Percentiles rank a stretch among this genome's conserved stretches.
Conservation (phyloP, 2,329 filamentous ascomycete species). For the Mariannaea sp. region DNA sequence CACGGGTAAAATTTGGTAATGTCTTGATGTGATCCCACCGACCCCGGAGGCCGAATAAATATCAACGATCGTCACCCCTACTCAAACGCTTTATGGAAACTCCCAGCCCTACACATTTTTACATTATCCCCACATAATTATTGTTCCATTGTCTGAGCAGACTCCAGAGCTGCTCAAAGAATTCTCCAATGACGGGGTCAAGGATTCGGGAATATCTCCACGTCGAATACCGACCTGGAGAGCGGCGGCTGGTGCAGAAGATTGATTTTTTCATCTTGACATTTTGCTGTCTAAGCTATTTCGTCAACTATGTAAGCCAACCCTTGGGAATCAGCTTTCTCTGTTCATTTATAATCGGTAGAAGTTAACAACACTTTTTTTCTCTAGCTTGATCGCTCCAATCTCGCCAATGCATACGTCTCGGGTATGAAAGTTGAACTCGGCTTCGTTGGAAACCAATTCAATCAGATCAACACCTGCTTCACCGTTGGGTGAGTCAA, state of each 20-base stretch:
- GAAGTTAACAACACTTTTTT: no score
- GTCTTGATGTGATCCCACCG: not conserved
- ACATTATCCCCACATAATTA: not conserved
- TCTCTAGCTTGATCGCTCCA: constrained; percentile 47
- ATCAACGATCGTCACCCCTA: not conserved
- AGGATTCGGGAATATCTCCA: constrained; percentile 43
- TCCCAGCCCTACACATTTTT: not conserved
- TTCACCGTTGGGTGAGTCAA: constrained; percentile 44
- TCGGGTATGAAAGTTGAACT: constrained; percentile 54
- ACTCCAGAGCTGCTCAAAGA: not conserved
- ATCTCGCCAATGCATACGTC: constrained; percentile 48
- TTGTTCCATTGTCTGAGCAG: not conserved
- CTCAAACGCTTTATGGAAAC: not conserved
- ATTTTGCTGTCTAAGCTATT: constrained; percentile 65
- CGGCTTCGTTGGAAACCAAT: constrained; percentile 51
- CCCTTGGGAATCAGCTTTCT: not conserved
- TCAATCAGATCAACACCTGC: constrained; percentile 45
- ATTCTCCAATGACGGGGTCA: constrained; percentile 11
- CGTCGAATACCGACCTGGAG: constrained; percentile 43
- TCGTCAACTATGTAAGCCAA: constrained; percentile 55
- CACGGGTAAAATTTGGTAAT: not conserved
- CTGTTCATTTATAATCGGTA: accelerated
- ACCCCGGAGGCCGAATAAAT: not conserved
- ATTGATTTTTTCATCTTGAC: constrained; percentile 69
- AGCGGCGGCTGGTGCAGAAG: constrained; percentile 57